Evolutionary conservation across 2,329 filamentous ascomycete genomes (phyloP).

Genomic region (Cladosporium oxysporum): DNA sequence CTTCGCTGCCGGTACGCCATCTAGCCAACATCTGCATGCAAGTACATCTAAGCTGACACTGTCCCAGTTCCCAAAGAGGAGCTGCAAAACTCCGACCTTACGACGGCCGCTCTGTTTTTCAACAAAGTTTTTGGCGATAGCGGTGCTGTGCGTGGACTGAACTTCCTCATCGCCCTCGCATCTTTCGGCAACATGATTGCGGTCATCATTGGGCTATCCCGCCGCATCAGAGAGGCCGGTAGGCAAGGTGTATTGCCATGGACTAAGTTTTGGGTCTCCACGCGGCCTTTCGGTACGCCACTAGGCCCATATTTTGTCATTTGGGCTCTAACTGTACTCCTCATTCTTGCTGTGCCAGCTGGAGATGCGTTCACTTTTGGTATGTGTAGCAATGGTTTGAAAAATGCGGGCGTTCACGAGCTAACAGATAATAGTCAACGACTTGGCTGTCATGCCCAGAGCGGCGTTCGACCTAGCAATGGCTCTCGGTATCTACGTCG

Average conservation of each 20-base stretch:
- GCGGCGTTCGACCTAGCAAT: conserved; percentile 61
- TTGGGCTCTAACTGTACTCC: conserved; percentile 58
- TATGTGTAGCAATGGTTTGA: neutral
- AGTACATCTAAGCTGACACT: conserved; percentile 27
- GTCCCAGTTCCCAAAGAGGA: conserved; percentile 52
- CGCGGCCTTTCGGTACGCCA: conserved; percentile 64
- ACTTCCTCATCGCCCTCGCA: conserved; percentile 58
- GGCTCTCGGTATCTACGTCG: conserved; percentile 58
- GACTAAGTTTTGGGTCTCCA: conserved; percentile 63
- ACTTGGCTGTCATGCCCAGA: conserved; percentile 58
- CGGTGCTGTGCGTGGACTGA: conserved; percentile 55
- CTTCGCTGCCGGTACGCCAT: conserved; percentile 48
- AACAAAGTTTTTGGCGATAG: conserved; percentile 56
- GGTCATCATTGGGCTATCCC: conserved; percentile 56
- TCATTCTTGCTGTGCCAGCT: conserved; percentile 62
- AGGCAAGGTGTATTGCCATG: conserved; percentile 63
- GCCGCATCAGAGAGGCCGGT: conserved; percentile 62
- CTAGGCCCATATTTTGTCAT: conserved; percentile 60
- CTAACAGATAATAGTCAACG: conserved; percentile 32
- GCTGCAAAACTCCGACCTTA: conserved; percentile 55
- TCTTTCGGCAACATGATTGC: conserved; percentile 62
- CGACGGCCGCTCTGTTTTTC: conserved; percentile 62
- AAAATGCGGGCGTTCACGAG: too few species aligned
- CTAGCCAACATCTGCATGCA: neutral
- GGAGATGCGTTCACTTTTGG: conserved; percentile 66